Base-by-base conservation (phyloP, 768 basidiomycete species). In the Sutorius australiensis region DNA sequence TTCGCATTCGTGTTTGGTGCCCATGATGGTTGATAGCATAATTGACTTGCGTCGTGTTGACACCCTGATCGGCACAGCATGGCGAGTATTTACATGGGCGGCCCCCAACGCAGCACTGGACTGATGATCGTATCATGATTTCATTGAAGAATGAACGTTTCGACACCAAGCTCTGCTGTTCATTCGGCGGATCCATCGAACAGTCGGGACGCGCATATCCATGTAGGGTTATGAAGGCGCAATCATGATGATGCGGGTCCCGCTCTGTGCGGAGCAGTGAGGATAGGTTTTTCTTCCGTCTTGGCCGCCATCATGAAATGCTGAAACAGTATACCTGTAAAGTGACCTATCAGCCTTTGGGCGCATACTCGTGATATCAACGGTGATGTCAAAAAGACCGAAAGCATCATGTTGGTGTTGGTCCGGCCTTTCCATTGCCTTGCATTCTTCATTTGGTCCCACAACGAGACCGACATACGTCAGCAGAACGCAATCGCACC, bases 21-120 rank as follows among this genome's bases (percentile, higher is more conserved):
- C 42, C 24, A 4, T 24, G 24, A 46, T 31, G 8, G 32, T 21
- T 11, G 31, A 46, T 46, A 34, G 33, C 16, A 46, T 46, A 16
- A 34, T 34, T 33, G 11, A 17, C 17, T 30, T n/a, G 36, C 43
- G 31, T 50, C 48, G 48, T 48, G 38, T 21, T 37, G 27, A 36
- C 33, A 36, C 44, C 13, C 9, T 43, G 38, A 43, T 38, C 21
- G 2, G 24, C 41, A 62, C 61, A 61, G 60, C 61, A 51, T 51
- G 61, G 49, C 51, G n/a, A 30, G 50, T 48, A 7, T 3, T 28
- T 40, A 44, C 30, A 50, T 48, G 41, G 46, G 46, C 51, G 48
- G 37, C 6, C 12, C 8, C 14, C 43, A 19, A 4, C 21, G 37
- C 36, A 14, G 31, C 16, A 21, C 8, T 31, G 16, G 13, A 1